Conservation (phyloP, 805 yeast species). For the Saccharomycopsis oosterbeekiorum region DNA sequence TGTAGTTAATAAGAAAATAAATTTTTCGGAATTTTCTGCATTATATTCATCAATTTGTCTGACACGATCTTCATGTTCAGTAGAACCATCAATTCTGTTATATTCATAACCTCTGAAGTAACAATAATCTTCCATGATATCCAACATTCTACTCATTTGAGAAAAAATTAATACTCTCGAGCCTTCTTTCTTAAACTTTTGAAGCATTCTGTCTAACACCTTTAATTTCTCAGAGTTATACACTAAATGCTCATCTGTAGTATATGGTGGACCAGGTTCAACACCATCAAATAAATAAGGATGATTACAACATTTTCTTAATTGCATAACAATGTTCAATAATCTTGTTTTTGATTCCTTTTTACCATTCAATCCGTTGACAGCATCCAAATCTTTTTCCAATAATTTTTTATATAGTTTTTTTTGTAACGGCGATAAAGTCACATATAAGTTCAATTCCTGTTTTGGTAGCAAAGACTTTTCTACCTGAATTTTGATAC, state of each 20-base stretch:
- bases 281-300: constrained; percentile 83
- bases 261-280: constrained; percentile 82
- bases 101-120: constrained; percentile 57
- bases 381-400: constrained; percentile 78
- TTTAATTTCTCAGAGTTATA: constrained; percentile 64
- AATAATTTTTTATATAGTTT: constrained; percentile 67
- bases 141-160: constrained; percentile 77
- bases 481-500: constrained; percentile 76
- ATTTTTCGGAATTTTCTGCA: constrained; percentile 61
- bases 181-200: constrained; percentile 55
- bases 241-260: constrained; percentile 76
- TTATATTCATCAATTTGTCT: constrained; percentile 71
- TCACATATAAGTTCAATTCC: constrained; percentile 63
- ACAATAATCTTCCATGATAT: constrained; percentile 73
- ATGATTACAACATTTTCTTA: constrained; percentile 78
- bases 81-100: constrained; percentile 77
- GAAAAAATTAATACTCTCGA: constrained; percentile 71
- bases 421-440: constrained; percentile 72
- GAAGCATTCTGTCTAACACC: constrained; percentile 57
- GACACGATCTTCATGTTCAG: constrained; percentile 70
- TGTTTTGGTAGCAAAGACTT: constrained; percentile 65
- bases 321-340: constrained; percentile 74
- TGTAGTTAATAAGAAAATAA: constrained; percentile 67
- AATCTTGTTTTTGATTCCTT: constrained; percentile 68
- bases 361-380: constrained; percentile 70